These are phyloP conservation scores for Nelumbo lutea DNA, from an alignment of 164 flowering plant genomes.

Conservation along the genomic window DNA sequence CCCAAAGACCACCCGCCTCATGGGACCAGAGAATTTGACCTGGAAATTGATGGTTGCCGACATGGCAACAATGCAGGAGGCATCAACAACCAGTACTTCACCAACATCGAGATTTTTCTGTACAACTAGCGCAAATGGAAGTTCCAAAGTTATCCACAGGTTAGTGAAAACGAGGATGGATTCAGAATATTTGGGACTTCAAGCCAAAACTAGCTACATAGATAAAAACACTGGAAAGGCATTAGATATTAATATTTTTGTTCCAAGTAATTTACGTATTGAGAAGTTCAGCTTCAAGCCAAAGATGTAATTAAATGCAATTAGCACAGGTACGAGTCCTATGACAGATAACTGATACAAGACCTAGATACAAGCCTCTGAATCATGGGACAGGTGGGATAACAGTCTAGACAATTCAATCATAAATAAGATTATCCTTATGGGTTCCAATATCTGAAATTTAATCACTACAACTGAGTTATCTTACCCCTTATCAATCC, in stretches of 20 bases:
- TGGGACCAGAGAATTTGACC: conserved; percentile 64
- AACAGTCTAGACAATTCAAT: neutral
- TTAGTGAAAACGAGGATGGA: conserved; percentile 7
- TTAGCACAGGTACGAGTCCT: neutral
- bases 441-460: too few relatives aligned
- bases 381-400: neutral
- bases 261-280: neutral
- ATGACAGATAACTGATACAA: neutral
- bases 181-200: neutral
- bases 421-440: too few relatives aligned
- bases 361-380: neutral
- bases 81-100: conserved; percentile 75
- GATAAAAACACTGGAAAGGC: neutral
- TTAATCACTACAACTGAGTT: too few relatives aligned
- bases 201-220: neutral
- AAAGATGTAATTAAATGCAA: conserved; percentile 1
- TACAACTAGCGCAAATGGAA: conserved; percentile 49
- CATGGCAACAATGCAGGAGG: conserved; percentile 76
- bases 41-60: conserved; percentile 62
- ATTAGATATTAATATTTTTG: neutral
- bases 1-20: conserved; percentile 84
- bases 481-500: too few relatives aligned
- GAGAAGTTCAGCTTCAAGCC: neutral
- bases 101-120: conserved; percentile 95
- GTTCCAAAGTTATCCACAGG: conserved; percentile 1